These are phyloP conservation scores for Cercospora sp. DNA, from an alignment of 2,329 filamentous ascomycete species.

Conservation along the genomic window DNA sequence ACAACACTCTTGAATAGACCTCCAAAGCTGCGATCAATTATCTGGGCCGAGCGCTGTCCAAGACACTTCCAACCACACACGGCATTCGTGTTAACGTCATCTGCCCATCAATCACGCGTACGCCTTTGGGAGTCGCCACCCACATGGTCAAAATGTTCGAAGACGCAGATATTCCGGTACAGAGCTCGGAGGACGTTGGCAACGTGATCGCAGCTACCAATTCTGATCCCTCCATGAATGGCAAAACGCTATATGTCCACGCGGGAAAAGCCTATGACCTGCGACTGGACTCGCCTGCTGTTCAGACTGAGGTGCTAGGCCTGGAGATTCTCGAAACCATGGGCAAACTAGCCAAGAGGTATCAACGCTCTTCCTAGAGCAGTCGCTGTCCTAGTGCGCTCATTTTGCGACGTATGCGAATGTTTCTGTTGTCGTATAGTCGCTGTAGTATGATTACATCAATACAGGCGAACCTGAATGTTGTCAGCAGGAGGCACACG, in stretches of 20 bases:
- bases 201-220: neutral
- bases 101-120: neutral
- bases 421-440: neutral
- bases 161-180: neutral
- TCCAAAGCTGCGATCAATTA: neutral
- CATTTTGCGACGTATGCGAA: no score
- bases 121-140: neutral
- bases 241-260: neutral
- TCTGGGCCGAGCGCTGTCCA: neutral
- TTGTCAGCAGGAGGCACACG: neutral
- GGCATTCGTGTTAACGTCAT: neutral
- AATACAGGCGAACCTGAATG: neutral
- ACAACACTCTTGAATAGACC: neutral
- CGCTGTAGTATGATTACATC: neutral
- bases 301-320: neutral
- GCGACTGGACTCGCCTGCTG: neutral
- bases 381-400: no score
- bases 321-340: neutral
- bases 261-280: neutral
- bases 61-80: neutral
- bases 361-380: no score
- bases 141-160: neutral
- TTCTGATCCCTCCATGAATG: neutral
- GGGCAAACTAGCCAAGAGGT: neutral
- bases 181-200: neutral